A percentile compares a stretch with the other conserved stretches of the same genome.
These are phyloP conservation scores for Sodiomyces alkalinus DNA, from an alignment of 2,329 filamentous ascomycete genomes.

Conservation along the genomic window DNA sequence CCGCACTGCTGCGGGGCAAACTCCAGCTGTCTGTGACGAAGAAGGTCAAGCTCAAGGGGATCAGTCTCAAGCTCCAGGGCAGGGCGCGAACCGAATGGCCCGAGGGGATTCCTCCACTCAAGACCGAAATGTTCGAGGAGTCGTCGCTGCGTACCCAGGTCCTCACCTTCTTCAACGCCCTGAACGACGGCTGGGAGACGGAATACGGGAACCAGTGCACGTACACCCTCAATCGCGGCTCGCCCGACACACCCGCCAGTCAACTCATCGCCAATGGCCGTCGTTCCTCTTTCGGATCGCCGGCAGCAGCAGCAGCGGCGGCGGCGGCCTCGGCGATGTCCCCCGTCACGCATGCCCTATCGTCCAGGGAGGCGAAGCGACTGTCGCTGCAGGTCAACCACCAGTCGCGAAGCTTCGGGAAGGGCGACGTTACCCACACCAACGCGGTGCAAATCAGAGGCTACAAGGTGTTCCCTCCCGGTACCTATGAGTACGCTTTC, in stretches of 20 bases:
- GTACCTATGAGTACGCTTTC: slow-evolving; percentile 53
- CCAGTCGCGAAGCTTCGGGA: slow-evolving; percentile 76
- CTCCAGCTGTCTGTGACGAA: slow-evolving; percentile 74
- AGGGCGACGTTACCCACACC: slow-evolving; percentile 53
- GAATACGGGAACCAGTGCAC: slow-evolving; percentile 50
- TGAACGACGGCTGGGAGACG: slow-evolving; percentile 43
- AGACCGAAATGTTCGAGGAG: slow-evolving; percentile 69
- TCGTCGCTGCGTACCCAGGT: slow-evolving; percentile 78
- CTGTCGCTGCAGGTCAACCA: slow-evolving; percentile 66
- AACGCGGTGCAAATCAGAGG: slow-evolving; percentile 49
- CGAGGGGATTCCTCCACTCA: slow-evolving; percentile 81
- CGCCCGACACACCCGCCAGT: slow-evolving; percentile 19
- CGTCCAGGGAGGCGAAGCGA: slow-evolving; percentile 41
- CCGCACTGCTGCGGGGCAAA: slow-evolving; percentile 73
- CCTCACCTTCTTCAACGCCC: slow-evolving; percentile 82
- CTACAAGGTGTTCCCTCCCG: slow-evolving; percentile 75
- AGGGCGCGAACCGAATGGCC: slow-evolving; percentile 89
- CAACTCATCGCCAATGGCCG: slow-evolving; percentile 11
- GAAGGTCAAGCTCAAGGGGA: slow-evolving; percentile 80
- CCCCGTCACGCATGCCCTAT: slow-evolving; percentile 15
- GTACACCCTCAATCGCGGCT: slow-evolving; percentile 27
- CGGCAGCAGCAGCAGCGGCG: slow-evolving; percentile 15
- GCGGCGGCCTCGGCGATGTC: too few relatives aligned
- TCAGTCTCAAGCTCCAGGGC: slow-evolving; percentile 75
- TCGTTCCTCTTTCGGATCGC: slow-evolving; percentile 10